Evolutionary conservation across 768 basidiomycete genomes (phyloP).

Genomic region (Xerocomus brunneocitrinus): DNA sequence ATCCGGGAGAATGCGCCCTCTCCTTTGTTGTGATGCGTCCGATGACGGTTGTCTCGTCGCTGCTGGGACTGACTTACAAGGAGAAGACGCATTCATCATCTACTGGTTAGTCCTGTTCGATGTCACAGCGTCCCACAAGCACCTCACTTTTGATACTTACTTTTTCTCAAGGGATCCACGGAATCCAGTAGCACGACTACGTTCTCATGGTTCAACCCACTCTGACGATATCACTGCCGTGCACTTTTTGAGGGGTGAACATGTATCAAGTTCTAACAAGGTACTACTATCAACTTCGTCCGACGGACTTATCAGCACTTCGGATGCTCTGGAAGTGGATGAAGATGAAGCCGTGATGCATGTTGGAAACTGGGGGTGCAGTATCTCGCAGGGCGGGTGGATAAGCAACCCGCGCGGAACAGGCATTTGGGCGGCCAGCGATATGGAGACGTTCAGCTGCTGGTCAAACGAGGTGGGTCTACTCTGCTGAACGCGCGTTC

Average conservation of each 20-base stretch:
- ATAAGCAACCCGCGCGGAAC: constrained; percentile 34
- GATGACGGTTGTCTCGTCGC: constrained; percentile 67
- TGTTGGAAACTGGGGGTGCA: constrained; percentile 85
- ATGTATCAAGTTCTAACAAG: constrained; percentile 35
- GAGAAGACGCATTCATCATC: constrained; percentile 75
- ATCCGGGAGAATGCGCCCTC: constrained; percentile 37
- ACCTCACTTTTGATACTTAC: not conserved
- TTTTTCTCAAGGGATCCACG: constrained; percentile 69
- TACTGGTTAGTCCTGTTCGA: constrained; percentile 59
- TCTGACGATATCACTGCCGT: constrained; percentile 89
- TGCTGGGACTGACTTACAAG: constrained; percentile 77
- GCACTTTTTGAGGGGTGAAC: constrained; percentile 38
- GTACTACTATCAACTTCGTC: constrained; percentile 77
- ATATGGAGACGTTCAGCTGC: constrained; percentile 90
- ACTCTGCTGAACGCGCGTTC: not conserved
- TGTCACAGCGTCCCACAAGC: not conserved
- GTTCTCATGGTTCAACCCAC: constrained; percentile 81
- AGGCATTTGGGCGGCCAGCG: constrained; percentile 78
- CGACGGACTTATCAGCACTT: constrained; percentile 76
- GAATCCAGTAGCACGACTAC: constrained; percentile 62
- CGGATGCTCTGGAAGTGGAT: constrained; percentile 68
- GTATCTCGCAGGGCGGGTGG: constrained; percentile 75
- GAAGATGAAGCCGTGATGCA: constrained; percentile 83
- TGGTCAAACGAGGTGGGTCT: constrained; percentile 68
- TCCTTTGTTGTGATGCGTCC: constrained; percentile 70